Evolutionary conservation across 163 green algal species (phyloP).

Genomic region (Chlorella variabilis): DNA sequence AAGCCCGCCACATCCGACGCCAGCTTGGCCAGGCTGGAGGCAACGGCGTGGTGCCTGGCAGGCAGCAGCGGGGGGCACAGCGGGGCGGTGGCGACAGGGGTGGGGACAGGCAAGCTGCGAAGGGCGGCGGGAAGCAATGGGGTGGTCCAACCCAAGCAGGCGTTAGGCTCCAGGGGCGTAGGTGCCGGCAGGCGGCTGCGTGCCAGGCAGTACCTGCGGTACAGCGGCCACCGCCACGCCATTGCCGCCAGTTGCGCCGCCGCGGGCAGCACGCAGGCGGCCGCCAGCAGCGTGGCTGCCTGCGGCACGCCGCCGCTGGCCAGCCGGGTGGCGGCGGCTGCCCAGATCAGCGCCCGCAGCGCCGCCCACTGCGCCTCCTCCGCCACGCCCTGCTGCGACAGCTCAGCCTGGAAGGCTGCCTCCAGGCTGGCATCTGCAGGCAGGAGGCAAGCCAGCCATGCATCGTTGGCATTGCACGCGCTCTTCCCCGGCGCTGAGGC

Average conservation of each 20-base stretch:
- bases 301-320: not conserved
- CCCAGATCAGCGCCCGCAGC: not conserved
- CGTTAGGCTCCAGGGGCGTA: too few relatives aligned
- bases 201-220: not conserved
- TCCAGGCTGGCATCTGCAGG: not conserved
- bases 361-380: not conserved
- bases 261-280: constrained; percentile 3
- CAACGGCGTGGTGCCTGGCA: not conserved
- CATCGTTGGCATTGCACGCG: too few relatives aligned
- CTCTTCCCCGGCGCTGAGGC: too few relatives aligned
- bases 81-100: too few relatives aligned
- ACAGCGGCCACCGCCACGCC: not conserved
- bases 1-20: not conserved
- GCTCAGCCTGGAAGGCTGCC: not conserved
- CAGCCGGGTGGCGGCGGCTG: not conserved
- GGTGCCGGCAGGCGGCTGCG: too few relatives aligned
- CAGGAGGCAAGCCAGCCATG: not conserved
- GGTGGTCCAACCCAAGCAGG: too few relatives aligned
- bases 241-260: not conserved
- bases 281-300: not conserved
- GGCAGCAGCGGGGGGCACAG: not conserved
- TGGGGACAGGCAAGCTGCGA: not conserved
- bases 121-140: not conserved
- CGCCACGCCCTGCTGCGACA: not conserved
- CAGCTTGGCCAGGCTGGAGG: not conserved